Evolutionary conservation across 2,329 filamentous ascomycete genomes (phyloP).

Genomic region (Sarocladium brachiariae): DNA sequence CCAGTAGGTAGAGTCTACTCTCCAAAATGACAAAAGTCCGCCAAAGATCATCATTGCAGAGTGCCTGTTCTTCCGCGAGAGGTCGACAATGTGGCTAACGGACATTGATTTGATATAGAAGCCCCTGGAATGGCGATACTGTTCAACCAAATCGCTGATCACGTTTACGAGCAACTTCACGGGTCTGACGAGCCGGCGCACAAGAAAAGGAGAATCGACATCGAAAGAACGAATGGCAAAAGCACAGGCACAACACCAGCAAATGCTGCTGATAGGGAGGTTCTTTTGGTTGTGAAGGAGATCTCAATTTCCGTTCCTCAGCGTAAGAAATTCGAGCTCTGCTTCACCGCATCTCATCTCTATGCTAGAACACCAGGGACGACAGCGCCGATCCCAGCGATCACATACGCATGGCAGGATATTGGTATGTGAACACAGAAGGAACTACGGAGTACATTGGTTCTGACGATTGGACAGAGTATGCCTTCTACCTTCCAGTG

Average conservation of each 20-base stretch:
- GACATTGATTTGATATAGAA: too few relatives aligned
- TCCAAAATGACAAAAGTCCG: too few relatives aligned
- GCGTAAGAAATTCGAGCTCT: constrained; percentile 61
- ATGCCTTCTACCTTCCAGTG: constrained; percentile 56
- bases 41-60: too few relatives aligned
- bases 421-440: constrained; percentile 40
- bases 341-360: constrained; percentile 52
- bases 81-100: too few relatives aligned
- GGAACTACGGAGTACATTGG: not conserved
- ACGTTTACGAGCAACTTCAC: constrained; percentile 39
- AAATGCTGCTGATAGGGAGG: constrained; percentile 38
- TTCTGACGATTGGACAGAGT: constrained; percentile 35
- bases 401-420: constrained; percentile 53
- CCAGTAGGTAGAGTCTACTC: constrained; percentile 43
- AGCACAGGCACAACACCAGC: constrained; percentile 15
- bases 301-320: constrained; percentile 61
- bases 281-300: constrained; percentile 56
- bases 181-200: constrained; percentile 37
- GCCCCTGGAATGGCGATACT: constrained; percentile 41
- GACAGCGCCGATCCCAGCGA: constrained; percentile 43
- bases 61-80: too few relatives aligned
- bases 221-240: constrained; percentile 21
- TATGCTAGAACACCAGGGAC: constrained; percentile 50
- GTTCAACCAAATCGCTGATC: constrained; percentile 50
- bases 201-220: constrained; percentile 48